Evolutionary conservation across 257 asterid genomes (phyloP).

Genomic region (Forsythia suspensa): DNA sequence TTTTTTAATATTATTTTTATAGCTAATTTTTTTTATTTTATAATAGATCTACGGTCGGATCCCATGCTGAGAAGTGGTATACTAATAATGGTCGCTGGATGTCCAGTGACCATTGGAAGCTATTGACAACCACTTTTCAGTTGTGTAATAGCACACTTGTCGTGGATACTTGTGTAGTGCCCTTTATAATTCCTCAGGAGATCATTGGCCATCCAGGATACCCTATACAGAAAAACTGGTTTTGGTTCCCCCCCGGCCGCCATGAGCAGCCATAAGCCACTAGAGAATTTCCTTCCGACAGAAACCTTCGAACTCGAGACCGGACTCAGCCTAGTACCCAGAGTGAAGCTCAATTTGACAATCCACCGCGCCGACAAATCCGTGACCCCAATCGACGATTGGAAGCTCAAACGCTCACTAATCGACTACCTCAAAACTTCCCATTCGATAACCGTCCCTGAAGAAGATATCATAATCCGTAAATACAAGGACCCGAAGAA

Average conservation of each 20-base stretch:
- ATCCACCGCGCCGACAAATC: constrained; percentile 85
- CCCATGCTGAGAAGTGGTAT: too few relatives aligned
- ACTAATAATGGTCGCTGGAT: too few relatives aligned
- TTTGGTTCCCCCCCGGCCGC: constrained; percentile 16
- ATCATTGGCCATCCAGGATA: background rate
- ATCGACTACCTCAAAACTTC: constrained; percentile 62
- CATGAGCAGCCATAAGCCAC: constrained; percentile 23
- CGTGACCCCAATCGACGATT: constrained; percentile 74
- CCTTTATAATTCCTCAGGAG: too few relatives aligned
- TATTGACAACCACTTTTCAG: too few relatives aligned
- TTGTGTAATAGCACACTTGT: too few relatives aligned
- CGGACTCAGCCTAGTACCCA: constrained; percentile 67
- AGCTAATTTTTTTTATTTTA: too few relatives aligned
- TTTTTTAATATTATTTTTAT: too few relatives aligned
- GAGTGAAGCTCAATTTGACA: constrained; percentile 65
- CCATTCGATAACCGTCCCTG: constrained; percentile 50
- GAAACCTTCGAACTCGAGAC: constrained; percentile 63
- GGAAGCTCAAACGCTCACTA: constrained; percentile 85
- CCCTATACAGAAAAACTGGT: background rate
- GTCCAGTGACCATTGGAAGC: too few relatives aligned
- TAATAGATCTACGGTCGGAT: too few relatives aligned
- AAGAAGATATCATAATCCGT: constrained; percentile 60
- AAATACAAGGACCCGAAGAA: constrained; percentile 71
- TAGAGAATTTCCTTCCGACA: constrained; percentile 40
- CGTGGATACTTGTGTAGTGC: too few relatives aligned